Percentiles rank a stretch among this genome's conserved stretches.
These are phyloP conservation scores for Zygosaccharomyces bailii DNA, from an alignment of 805 yeast species.

Conservation along the genomic window DNA sequence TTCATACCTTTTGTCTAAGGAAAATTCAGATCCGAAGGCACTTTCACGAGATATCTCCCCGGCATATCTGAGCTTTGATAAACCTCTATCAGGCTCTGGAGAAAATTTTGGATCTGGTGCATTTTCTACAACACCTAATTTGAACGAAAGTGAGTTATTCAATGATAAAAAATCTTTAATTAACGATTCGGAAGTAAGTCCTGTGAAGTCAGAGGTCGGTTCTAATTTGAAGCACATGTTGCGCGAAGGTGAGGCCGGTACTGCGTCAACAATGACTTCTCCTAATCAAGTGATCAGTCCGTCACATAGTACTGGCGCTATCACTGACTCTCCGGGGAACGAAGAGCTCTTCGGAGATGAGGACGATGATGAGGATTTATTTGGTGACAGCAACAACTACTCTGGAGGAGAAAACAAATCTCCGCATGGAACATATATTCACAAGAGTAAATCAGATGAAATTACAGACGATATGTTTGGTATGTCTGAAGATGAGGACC, in stretches of 20 bases:
- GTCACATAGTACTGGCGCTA: constrained; percentile 1
- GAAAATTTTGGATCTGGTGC: constrained; percentile 19
- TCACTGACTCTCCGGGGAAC: constrained; percentile 22
- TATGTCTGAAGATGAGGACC: constrained; percentile 32
- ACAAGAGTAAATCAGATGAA: constrained; percentile 23
- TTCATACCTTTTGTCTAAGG: constrained; percentile 11
- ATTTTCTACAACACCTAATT: constrained; percentile 21
- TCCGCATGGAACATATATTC: constrained; percentile 6
- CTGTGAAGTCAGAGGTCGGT: constrained; percentile 17
- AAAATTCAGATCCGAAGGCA: constrained; percentile 9
- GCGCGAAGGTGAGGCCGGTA: constrained; percentile 3
- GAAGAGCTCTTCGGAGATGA: constrained; percentile 36
- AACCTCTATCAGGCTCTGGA: constrained; percentile 8
- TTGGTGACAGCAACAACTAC: constrained; percentile 37
- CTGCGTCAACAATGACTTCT: constrained; percentile 1
- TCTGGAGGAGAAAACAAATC: constrained; percentile 19
- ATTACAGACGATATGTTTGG: constrained; percentile 34
- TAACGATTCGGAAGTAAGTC: constrained; percentile 18
- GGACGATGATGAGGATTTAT: constrained; percentile 38
- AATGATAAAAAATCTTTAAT: constrained; percentile 13
- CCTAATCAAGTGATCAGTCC: constrained; percentile 1
- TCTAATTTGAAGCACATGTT: constrained; percentile 7
- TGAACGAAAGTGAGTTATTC: constrained; percentile 20
- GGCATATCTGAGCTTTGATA: constrained; percentile 12
- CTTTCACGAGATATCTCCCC: constrained; percentile 16